A percentile compares a stretch with the other conserved stretches of the same genome.
Evolutionary conservation across 2,329 filamentous ascomycete species (phyloP).

Genomic region (Trichoderma arundinaceum): DNA sequence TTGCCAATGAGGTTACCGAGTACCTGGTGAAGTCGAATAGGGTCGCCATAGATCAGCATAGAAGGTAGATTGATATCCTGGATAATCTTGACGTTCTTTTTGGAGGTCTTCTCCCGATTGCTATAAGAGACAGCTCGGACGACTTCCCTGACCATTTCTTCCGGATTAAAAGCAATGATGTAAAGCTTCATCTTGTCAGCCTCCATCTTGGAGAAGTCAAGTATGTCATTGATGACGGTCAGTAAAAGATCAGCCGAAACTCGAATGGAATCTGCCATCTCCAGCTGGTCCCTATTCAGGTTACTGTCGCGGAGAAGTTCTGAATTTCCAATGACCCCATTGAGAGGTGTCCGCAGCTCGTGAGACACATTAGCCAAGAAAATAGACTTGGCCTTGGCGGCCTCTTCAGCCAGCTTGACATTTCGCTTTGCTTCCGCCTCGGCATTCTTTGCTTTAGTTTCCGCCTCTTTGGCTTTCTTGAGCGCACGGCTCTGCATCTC

Average conservation of each 20-base stretch:
- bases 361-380: slow-evolving; percentile 83
- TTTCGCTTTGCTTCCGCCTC: slow-evolving; percentile 78
- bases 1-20: slow-evolving; percentile 88
- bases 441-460: slow-evolving; percentile 76
- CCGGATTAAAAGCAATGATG: slow-evolving; percentile 69
- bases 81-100: slow-evolving; percentile 67
- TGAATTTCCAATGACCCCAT: slow-evolving; percentile 87
- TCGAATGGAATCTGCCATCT: slow-evolving; percentile 86
- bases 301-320: slow-evolving; percentile 80
- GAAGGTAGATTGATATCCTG: slow-evolving; percentile 76
- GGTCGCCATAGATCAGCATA: slow-evolving; percentile 72
- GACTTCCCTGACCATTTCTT: slow-evolving; percentile 70
- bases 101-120: slow-evolving; percentile 66
- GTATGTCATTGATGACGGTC: slow-evolving; percentile 93
- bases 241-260: slow-evolving; percentile 85
- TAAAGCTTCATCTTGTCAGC: slow-evolving; percentile 85
- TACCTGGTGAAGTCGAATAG: slow-evolving; percentile 70
- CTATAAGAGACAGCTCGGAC: slow-evolving; percentile 70
- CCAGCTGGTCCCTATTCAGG: slow-evolving; percentile 76
- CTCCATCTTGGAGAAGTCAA: slow-evolving; percentile 95
- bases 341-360: slow-evolving; percentile 80
- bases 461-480: slow-evolving; percentile 72
- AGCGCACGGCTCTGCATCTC: slow-evolving; percentile 76
- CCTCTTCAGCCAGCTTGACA: slow-evolving; percentile 81
- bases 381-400: slow-evolving; percentile 81